Conservation (phyloP, 805 yeast species). For the Yamadazyma sp. region DNA sequence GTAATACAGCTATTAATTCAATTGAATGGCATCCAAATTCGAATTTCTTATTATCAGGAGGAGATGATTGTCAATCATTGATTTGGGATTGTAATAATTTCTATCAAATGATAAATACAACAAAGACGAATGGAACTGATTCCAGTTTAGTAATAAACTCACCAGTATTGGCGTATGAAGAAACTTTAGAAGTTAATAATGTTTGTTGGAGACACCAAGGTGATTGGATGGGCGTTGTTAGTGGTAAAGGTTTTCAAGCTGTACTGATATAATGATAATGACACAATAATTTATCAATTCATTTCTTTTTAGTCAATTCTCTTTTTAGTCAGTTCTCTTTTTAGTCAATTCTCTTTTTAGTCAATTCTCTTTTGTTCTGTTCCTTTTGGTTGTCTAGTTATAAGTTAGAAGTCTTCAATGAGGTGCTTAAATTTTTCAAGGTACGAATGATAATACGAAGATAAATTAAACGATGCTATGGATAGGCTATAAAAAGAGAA, state of each 20-base stretch:
- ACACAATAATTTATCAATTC: too few species aligned
- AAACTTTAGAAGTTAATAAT: slow-evolving; percentile 70
- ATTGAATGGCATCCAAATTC: slow-evolving; percentile 82
- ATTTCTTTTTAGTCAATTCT: too few species aligned
- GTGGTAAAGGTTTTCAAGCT: slow-evolving; percentile 68
- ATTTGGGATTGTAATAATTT: slow-evolving; percentile 57
- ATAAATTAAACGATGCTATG: too few species aligned
- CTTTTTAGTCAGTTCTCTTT: too few species aligned
- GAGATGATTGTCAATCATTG: slow-evolving; percentile 71
- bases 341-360: too few species aligned
- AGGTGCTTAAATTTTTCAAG: too few species aligned
- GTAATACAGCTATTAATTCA: slow-evolving; percentile 63
- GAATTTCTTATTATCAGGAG: slow-evolving; percentile 59
- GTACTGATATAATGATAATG: slow-evolving; percentile 35
- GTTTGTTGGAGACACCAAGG: slow-evolving; percentile 70
- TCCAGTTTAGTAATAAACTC: slow-evolving; percentile 19
- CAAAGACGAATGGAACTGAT: slow-evolving; percentile 6
- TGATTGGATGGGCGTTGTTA: slow-evolving; percentile 76
- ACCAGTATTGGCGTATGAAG: slow-evolving; percentile 53
- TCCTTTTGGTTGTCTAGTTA: too few species aligned
- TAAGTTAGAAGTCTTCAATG: too few species aligned
- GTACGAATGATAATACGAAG: too few species aligned
- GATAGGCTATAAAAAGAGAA: too few species aligned
- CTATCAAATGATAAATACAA: slow-evolving; percentile 8
- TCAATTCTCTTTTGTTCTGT: too few species aligned